A percentile compares a stretch with the other conserved stretches of the same genome.
Evolutionary conservation across 106 monocot genomes (phyloP).

Genomic region (Acorus calamus): DNA sequence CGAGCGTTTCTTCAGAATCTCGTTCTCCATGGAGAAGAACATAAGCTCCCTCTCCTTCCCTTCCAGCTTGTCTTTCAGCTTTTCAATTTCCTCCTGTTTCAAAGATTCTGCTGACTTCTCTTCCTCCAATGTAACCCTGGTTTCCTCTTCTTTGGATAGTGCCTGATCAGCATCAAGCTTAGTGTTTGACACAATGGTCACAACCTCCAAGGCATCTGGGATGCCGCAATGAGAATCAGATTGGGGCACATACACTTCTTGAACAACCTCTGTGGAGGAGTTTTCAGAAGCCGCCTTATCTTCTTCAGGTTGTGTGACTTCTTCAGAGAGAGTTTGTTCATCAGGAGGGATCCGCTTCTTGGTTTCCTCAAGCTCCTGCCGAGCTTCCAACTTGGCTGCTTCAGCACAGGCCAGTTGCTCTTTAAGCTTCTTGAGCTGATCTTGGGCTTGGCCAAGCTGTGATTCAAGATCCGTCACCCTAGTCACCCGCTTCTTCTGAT

Average conservation of each 20-base stretch:
- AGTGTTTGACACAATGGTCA: conserved; percentile 1
- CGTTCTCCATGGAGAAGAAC: conserved; percentile 19
- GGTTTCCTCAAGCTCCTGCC: conserved; percentile 36
- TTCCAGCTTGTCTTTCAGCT: conserved; percentile 22
- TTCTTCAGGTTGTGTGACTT: conserved; percentile 1
- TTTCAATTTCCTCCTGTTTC: conserved; percentile 9
- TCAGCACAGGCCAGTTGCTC: conserved; percentile 62
- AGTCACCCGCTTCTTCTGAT: conserved; percentile 49
- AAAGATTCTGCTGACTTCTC: neutral
- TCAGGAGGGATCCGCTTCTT: conserved; percentile 33
- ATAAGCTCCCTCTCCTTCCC: conserved; percentile 35
- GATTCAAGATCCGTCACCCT: conserved; percentile 56
- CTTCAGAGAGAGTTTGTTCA: conserved; percentile 27
- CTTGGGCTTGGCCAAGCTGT: conserved; percentile 53
- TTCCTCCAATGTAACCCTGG: conserved; percentile 1
- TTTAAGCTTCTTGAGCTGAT: conserved; percentile 67
- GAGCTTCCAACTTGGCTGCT: conserved; percentile 38
- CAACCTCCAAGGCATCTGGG: conserved; percentile 7
- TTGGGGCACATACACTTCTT: conserved; percentile 1
- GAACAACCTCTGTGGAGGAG: neutral
- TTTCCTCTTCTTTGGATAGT: conserved; percentile 4
- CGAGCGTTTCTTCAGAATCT: conserved; percentile 28
- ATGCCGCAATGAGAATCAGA: neutral
- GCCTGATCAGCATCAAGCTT: neutral
- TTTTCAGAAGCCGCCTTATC: conserved; percentile 2